A percentile compares a stretch with the other conserved stretches of the same genome.
Evolutionary conservation across 345 rosid species (phyloP).

Genomic region (Pistacia integerrima): DNA sequence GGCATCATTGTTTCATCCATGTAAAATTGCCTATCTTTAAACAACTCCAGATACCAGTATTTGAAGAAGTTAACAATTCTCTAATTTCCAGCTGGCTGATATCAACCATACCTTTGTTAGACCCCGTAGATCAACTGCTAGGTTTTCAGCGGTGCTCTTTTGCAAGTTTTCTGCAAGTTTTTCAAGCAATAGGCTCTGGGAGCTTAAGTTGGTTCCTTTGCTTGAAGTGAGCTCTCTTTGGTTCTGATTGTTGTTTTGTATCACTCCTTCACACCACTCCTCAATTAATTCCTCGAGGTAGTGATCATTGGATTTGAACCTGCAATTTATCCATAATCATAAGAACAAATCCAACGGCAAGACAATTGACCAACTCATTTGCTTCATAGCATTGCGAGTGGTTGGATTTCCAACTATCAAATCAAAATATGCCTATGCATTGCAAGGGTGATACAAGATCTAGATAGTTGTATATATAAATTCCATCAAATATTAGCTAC

Average conservation of each 20-base stretch:
- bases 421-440: neutral
- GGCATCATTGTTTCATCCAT: constrained; percentile 2
- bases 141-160: constrained; percentile 50
- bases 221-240: constrained; percentile 34
- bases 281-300: constrained; percentile 85
- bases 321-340: constrained; percentile 30
- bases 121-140: constrained; percentile 77
- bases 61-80: neutral
- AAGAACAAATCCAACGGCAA: neutral
- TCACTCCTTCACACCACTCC: constrained; percentile 97
- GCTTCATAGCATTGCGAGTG: constrained; percentile 6
- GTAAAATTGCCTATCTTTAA: neutral
- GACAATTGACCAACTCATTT: constrained; percentile 5
- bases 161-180: constrained; percentile 76
- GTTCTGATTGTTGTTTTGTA: constrained; percentile 48
- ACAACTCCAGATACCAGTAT: neutral
- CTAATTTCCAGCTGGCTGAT: neutral
- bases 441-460: neutral
- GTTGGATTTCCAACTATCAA: neutral
- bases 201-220: constrained; percentile 43
- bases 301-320: constrained; percentile 77
- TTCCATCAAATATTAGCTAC: neutral
- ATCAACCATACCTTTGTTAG: constrained; percentile 61
- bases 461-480: neutral
- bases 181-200: constrained; percentile 72